A percentile compares a stretch with the other conserved stretches of the same genome.
Conservation (phyloP, 257 asterid genomes). For the Capsicum rhomboideum region DNA sequence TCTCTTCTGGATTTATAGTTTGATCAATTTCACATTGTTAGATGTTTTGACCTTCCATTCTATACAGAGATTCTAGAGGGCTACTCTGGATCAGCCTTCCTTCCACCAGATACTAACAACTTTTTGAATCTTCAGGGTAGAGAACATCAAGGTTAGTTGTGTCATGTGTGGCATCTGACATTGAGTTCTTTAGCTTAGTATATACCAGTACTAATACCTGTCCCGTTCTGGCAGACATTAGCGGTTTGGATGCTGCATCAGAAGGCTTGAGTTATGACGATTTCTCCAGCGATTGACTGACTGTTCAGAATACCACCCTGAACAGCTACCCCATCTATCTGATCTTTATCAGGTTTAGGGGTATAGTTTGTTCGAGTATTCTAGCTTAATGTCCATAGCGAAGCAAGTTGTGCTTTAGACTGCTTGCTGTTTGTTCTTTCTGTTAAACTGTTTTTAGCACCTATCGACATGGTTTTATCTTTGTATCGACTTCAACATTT, state of each 20-base stretch:
- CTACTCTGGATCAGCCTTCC: conserved; percentile 69
- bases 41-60: background rate
- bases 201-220: background rate
- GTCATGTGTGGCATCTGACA: background rate
- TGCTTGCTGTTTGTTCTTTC: background rate
- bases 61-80: conserved; percentile 64
- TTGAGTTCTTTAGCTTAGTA: background rate
- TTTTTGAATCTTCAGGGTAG: conserved; percentile 36
- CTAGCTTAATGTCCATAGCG: background rate
- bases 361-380: background rate
- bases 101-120: conserved; percentile 37
- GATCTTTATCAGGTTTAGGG: background rate
- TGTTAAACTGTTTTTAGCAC: background rate
- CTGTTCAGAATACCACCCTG: background rate
- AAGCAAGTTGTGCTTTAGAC: background rate
- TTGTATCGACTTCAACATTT: background rate
- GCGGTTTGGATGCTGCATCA: conserved; percentile 41
- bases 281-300: conserved; percentile 38
- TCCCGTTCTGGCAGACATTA: conserved; percentile 29
- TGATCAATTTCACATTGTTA: background rate
- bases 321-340: background rate
- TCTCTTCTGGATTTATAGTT: background rate
- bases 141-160: conserved; percentile 50
- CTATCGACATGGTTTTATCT: background rate
- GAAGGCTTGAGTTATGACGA: conserved; percentile 52